phyloP scores from a whole-genome alignment of 2,329 filamentous ascomycete genomes.

The Orbilia quercus region DNA sequence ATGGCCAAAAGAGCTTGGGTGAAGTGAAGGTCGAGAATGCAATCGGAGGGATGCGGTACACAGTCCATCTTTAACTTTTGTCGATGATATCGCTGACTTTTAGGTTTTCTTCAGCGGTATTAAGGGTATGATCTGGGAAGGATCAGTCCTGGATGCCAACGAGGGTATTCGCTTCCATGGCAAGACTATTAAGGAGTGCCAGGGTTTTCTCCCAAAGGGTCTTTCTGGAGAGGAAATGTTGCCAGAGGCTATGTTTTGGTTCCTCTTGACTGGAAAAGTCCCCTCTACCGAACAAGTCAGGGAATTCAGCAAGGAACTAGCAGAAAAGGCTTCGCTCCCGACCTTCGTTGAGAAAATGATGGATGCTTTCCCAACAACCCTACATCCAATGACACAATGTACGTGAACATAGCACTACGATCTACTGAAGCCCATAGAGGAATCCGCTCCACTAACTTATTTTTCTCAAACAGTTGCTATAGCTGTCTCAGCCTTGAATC shows the following conservation, averaged over 20 bases:
- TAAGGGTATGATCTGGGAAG: conserved; percentile 99
- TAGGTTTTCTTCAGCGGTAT: conserved; percentile 71
- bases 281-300: conserved; percentile 85
- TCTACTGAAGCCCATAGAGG: background rate
- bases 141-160: conserved; percentile 93
- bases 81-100: background rate
- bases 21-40: conserved; percentile 95
- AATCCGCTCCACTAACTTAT: background rate
- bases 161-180: conserved; percentile 99
- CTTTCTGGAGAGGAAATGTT: conserved; percentile 94
- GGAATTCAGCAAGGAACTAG: conserved; percentile 83
- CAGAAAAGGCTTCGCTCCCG: conserved; percentile 84
- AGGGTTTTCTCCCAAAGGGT: conserved; percentile 91
- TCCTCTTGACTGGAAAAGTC: conserved; percentile 91
- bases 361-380: conserved; percentile 84
- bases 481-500: conserved; percentile 93
- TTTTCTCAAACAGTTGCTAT: conserved; percentile 73
- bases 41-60: conserved; percentile 88
- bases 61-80: conserved; percentile 23
- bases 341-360: conserved; percentile 87
- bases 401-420: conserved; percentile 9
- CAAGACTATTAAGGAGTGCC: conserved; percentile 97
- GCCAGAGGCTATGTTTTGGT: conserved; percentile 99
- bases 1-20: conserved; percentile 83
- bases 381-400: conserved; percentile 97